phyloP scores from a whole-genome alignment of 371 early-diverging fungal genomes.

The Lichtheimia ornata region DNA sequence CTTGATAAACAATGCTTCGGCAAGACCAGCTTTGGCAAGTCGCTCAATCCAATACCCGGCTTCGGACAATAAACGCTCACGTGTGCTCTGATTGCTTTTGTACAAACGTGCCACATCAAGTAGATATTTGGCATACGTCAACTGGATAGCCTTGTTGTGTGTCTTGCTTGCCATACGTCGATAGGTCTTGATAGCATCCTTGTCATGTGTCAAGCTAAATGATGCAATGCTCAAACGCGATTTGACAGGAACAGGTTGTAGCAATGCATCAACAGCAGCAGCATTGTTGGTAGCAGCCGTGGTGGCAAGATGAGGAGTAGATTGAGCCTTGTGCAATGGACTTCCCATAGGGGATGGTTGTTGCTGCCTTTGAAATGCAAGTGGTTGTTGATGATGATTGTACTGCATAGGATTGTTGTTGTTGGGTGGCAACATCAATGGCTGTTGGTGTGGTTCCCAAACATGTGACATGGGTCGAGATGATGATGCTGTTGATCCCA shows the following conservation, averaged over 20 bases:
- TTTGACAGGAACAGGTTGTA: slow-evolving; percentile 2
- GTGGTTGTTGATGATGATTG: too few species aligned
- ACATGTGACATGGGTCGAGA: slow-evolving; percentile 1
- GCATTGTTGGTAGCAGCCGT: not conserved
- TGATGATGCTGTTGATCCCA: not conserved
- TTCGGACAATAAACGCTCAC: slow-evolving; percentile 47
- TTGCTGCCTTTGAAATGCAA: not conserved
- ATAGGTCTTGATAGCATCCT: slow-evolving; percentile 55
- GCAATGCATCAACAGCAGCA: not conserved
- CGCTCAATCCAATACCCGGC: slow-evolving; percentile 77
- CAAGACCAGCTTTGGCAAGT: slow-evolving; percentile 61
- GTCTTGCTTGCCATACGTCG: slow-evolving; percentile 80
- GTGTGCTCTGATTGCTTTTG: slow-evolving; percentile 9
- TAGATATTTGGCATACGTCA: slow-evolving; percentile 76
- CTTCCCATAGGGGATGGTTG: not conserved
- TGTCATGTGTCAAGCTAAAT: slow-evolving; percentile 26
- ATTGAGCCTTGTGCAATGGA: slow-evolving; percentile 13
- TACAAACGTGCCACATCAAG: slow-evolving; percentile 44
- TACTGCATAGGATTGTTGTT: not conserved
- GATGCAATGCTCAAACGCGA: slow-evolving; percentile 23
- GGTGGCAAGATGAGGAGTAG: slow-evolving; percentile 2
- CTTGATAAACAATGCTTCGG: slow-evolving; percentile 73
- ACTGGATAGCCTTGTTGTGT: slow-evolving; percentile 65
- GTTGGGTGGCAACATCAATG: not conserved
- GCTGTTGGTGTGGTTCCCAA: slow-evolving; percentile 8